Conservation (phyloP, 306 rosid genomes). For the Morella rubra region DNA sequence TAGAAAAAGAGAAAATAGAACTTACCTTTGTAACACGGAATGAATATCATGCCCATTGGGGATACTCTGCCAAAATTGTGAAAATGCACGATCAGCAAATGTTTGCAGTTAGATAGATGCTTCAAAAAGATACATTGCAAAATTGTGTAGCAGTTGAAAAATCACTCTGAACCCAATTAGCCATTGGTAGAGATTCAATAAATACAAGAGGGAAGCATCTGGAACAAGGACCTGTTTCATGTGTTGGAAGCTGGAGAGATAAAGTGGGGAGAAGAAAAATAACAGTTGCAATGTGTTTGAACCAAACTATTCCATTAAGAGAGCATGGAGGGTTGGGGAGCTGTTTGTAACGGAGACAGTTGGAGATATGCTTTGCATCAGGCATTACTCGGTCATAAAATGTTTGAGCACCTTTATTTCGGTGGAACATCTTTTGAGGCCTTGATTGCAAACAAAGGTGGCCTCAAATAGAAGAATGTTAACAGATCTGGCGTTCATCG, state of each 20-base stretch:
- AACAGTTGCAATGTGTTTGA: neutral
- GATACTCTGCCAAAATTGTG: constrained; percentile 61
- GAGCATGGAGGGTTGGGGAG: neutral
- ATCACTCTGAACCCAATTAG: neutral
- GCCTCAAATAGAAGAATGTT: neutral
- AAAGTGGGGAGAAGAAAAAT: neutral
- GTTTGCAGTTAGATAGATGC: constrained; percentile 1
- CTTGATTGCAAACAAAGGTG: neutral
- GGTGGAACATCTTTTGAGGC: neutral
- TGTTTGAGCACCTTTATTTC: neutral
- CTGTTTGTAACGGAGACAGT: neutral
- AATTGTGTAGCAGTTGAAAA: neutral
- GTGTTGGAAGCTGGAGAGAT: neutral
- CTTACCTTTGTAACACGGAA: constrained; percentile 95
- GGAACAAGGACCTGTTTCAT: neutral
- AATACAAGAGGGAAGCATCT: neutral
- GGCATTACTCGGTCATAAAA: neutral
- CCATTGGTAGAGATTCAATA: neutral
- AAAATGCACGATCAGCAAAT: constrained; percentile 23
- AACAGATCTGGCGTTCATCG: neutral
- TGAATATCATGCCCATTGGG: constrained; percentile 95
- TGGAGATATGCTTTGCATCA: neutral
- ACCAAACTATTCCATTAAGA: too few relatives aligned
- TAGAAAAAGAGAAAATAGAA: constrained; percentile 5
- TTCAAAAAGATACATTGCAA: neutral